A percentile compares a stretch with the other conserved stretches of the same genome.
Evolutionary conservation across 1,284 basidiomycete species (phyloP).

Genomic region (Cystobasidium sp.): DNA sequence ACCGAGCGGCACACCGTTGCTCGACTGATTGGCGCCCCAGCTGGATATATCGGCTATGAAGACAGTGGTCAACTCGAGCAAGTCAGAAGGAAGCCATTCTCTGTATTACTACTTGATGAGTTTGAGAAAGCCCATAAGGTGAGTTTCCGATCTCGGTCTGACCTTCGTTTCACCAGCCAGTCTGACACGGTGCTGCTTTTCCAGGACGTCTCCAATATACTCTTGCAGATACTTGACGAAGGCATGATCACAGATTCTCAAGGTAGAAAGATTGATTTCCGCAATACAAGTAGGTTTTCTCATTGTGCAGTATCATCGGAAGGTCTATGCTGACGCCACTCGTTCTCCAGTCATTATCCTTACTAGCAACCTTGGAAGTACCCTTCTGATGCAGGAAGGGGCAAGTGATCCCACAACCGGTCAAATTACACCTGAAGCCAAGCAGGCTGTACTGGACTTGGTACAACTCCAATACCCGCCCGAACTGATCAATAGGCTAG

Average conservation of each 20-base stretch:
- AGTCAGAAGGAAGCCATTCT: conserved; percentile 67
- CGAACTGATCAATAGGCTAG: conserved; percentile 64
- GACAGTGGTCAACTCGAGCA: conserved; percentile 82
- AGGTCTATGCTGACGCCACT: conserved; percentile 62
- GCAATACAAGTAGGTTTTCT: conserved; percentile 59
- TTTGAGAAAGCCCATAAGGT: conserved; percentile 87
- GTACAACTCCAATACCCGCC: conserved; percentile 75
- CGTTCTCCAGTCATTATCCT: conserved; percentile 70
- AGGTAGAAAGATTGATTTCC: conserved; percentile 66
- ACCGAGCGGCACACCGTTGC: conserved; percentile 81
- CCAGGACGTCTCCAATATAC: conserved; percentile 81
- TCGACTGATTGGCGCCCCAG: conserved; percentile 71
- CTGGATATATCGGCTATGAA: conserved; percentile 88
- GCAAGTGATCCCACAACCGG: conserved; percentile 63
- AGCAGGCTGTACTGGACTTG: conserved; percentile 71
- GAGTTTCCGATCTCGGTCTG: conserved; percentile 50
- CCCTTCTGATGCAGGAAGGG: conserved; percentile 73
- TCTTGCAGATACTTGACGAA: conserved; percentile 91
- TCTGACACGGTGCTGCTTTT: not conserved
- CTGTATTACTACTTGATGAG: conserved; percentile 80
- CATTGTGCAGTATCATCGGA: conserved; percentile 59
- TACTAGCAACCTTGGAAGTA: conserved; percentile 83
- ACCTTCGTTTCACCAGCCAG: conserved; percentile 1
- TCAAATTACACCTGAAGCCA: conserved; percentile 66
- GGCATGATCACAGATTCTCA: conserved; percentile 76